These are phyloP conservation scores for Yarrowia hollandica DNA, from an alignment of 805 yeast genomes.

Conservation along the genomic window DNA sequence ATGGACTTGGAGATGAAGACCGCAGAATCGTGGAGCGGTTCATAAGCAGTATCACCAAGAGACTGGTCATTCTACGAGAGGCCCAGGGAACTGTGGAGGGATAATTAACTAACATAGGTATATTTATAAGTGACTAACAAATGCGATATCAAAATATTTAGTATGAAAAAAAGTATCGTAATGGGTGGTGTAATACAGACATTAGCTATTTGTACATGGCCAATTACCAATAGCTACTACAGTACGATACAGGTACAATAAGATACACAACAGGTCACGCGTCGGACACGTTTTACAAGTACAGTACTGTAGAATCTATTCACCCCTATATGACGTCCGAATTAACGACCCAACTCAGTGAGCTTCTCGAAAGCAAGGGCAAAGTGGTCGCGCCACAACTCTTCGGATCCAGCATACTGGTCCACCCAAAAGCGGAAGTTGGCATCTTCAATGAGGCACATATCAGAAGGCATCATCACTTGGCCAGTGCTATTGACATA, in stretches of 20 bases:
- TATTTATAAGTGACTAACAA: slow-evolving; percentile 1
- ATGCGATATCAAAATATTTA: background rate
- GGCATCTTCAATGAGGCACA: slow-evolving; percentile 64
- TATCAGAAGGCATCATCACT: slow-evolving; percentile 87
- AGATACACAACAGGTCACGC: background rate
- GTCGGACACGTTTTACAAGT: too few species aligned
- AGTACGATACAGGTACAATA: too few species aligned
- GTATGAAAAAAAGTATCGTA: too few species aligned
- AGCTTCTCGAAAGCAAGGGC: slow-evolving; percentile 66
- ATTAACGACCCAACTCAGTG: slow-evolving; percentile 63
- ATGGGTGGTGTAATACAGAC: too few species aligned
- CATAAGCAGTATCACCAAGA: slow-evolving; percentile 75
- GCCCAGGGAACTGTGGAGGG: slow-evolving; percentile 41
- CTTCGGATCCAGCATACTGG: slow-evolving; percentile 65
- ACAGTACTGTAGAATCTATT: too few species aligned
- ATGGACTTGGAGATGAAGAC: slow-evolving; percentile 67
- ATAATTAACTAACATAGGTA: background rate
- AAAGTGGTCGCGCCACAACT: slow-evolving; percentile 62
- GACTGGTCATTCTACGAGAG: slow-evolving; percentile 68
- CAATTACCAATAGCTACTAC: too few species aligned
- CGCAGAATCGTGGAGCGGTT: slow-evolving; percentile 73
- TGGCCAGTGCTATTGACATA: slow-evolving; percentile 56
- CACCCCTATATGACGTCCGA: too few species aligned
- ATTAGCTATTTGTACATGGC: too few species aligned
- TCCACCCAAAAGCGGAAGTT: slow-evolving; percentile 63